Conservation (phyloP, 177 flowering plant species). For the Vitis hybrid region DNA sequence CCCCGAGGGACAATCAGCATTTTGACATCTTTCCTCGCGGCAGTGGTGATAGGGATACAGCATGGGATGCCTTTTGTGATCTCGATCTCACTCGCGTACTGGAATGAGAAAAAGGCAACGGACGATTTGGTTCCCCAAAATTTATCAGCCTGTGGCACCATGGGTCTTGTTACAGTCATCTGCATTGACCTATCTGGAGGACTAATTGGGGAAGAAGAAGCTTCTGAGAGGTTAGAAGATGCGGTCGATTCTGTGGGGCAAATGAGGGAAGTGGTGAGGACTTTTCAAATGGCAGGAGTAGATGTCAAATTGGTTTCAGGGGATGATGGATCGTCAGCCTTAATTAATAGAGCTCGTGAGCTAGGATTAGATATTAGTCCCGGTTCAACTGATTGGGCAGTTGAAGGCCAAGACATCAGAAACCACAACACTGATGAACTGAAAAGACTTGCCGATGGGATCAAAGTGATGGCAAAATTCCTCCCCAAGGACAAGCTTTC, state of each 20-base stretch:
- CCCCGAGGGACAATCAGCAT: slow-evolving; percentile 11
- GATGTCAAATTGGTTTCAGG: slow-evolving; percentile 11
- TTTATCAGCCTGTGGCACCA: slow-evolving; percentile 12
- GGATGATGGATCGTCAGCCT: background rate
- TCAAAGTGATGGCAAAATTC: slow-evolving; percentile 8
- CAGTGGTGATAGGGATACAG: slow-evolving; percentile 9
- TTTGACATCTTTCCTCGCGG: slow-evolving; percentile 4
- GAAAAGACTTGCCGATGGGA: background rate
- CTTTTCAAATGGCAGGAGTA: slow-evolving; percentile 8
- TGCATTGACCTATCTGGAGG: slow-evolving; percentile 10
- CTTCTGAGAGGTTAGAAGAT: background rate
- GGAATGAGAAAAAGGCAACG: slow-evolving; percentile 1
- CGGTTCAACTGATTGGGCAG: background rate
- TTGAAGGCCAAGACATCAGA: slow-evolving; percentile 2
- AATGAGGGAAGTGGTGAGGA: background rate
- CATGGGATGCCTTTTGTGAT: slow-evolving; percentile 24
- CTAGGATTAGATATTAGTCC: background rate
- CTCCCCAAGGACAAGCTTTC: slow-evolving; percentile 12
- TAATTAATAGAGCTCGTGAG: background rate
- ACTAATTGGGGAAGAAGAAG: background rate
- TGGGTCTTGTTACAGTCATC: slow-evolving; percentile 8
- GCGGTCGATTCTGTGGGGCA: slow-evolving; percentile 7
- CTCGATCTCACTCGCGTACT: slow-evolving; percentile 6
- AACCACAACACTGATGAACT: background rate
- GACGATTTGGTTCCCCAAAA: background rate